Percentiles rank a stretch among this genome's conserved stretches.
These are phyloP conservation scores for Penicillium sp. DNA, from an alignment of 2,329 filamentous ascomycete species.

Conservation along the genomic window DNA sequence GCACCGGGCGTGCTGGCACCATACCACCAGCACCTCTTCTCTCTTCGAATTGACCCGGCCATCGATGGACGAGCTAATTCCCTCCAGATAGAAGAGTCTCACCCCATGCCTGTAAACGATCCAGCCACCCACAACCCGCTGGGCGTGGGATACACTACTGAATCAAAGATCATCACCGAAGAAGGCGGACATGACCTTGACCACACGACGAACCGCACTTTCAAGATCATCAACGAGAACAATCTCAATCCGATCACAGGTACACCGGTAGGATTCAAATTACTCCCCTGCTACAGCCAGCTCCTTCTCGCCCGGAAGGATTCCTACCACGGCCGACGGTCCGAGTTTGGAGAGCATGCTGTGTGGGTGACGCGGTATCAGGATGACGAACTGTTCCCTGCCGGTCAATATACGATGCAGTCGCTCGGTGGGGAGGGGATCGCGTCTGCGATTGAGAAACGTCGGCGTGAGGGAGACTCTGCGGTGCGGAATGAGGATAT, in stretches of 20 bases:
- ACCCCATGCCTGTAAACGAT: constrained; percentile 58
- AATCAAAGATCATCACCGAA: constrained; percentile 45
- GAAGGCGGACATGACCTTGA: constrained; percentile 51
- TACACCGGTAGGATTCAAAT: constrained; percentile 58
- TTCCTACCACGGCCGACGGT: constrained; percentile 53
- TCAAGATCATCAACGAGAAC: constrained; percentile 61
- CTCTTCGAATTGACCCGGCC: constrained; percentile 49
- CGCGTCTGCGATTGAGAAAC: constrained; percentile 11
- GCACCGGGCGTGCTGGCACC: constrained; percentile 48
- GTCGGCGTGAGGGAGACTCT: constrained; percentile 25
- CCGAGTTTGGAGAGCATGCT: constrained; percentile 56
- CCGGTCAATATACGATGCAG: constrained; percentile 58
- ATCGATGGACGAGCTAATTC: constrained; percentile 51
- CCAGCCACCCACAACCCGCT: constrained; percentile 51
- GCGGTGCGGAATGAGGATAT: constrained; percentile 40
- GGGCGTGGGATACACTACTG: constrained; percentile 54
- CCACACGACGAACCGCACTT: constrained; percentile 48
- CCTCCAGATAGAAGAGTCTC: constrained; percentile 58
- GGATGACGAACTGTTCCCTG: constrained; percentile 55
- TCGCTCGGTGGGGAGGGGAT: constrained; percentile 31
- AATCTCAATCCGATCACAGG: constrained; percentile 56
- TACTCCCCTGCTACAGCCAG: constrained; percentile 58
- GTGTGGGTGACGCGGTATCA: constrained; percentile 58
- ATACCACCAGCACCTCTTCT: constrained; percentile 52
- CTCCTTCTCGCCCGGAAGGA: constrained; percentile 57